phyloP scores from a whole-genome alignment of 2,329 filamentous ascomycete species.

The Trichoderma asperellum region DNA sequence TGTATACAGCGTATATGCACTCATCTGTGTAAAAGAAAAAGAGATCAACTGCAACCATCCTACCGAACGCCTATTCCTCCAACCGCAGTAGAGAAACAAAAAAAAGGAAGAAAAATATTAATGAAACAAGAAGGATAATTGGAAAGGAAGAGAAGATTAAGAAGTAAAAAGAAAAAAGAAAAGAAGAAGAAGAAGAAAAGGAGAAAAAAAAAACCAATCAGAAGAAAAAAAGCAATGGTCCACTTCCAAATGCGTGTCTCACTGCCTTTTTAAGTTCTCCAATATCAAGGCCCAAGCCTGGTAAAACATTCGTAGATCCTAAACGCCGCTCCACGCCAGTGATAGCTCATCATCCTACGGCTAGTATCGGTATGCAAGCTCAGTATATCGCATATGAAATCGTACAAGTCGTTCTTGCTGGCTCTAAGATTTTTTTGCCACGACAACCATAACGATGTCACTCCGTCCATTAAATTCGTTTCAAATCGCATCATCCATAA shows the following conservation, averaged over 20 bases:
- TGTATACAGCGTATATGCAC: background rate
- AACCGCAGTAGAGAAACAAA: background rate
- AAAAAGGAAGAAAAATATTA: background rate
- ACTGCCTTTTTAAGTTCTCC: background rate
- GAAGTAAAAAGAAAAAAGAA: background rate
- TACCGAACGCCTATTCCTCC: background rate
- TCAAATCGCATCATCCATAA: background rate
- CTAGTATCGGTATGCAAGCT: conserved; percentile 33
- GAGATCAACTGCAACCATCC: background rate
- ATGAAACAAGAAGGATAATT: background rate
- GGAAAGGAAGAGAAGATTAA: background rate
- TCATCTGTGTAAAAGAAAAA: background rate
- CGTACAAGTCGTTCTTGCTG: conserved; percentile 26
- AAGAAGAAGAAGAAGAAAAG: background rate
- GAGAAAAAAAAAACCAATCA: background rate
- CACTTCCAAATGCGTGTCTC: conserved; percentile 19
- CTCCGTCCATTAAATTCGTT: background rate
- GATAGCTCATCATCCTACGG: conserved; percentile 2
- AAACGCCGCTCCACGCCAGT: conserved; percentile 13
- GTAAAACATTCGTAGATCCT: conserved; percentile 23
- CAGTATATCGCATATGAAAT: conserved; percentile 33
- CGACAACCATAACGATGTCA: background rate
- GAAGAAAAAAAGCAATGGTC: conserved; percentile 4
- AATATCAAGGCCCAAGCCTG: background rate
- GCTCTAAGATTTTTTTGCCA: background rate